Evolutionary conservation across 441 rosid genomes (phyloP).

Genomic region (Mallotus repandus): DNA sequence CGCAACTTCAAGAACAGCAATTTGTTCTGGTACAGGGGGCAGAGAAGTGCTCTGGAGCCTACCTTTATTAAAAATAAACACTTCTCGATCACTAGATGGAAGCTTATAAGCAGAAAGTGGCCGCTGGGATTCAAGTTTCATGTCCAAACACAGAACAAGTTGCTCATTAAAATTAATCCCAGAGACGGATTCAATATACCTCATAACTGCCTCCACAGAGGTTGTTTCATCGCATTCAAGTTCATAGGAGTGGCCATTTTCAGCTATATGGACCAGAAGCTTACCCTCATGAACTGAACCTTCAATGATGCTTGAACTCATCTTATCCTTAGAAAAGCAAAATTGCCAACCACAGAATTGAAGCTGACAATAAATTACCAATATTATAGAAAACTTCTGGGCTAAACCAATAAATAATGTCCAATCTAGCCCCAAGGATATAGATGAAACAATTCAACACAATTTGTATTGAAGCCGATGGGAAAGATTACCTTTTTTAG

Average conservation of each 20-base stretch:
- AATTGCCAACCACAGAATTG: slow-evolving; percentile 35
- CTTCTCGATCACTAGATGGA: slow-evolving; percentile 66
- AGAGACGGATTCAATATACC: slow-evolving; percentile 49
- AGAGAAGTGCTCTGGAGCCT: slow-evolving; percentile 64
- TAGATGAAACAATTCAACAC: neutral
- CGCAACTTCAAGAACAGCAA: slow-evolving; percentile 47
- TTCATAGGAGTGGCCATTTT: slow-evolving; percentile 78
- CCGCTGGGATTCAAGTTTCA: slow-evolving; percentile 86
- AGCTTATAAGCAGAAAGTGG: slow-evolving; percentile 74
- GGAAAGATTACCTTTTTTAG: slow-evolving; percentile 13
- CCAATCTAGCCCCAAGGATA: slow-evolving; percentile 6
- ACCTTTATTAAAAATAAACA: slow-evolving; percentile 74
- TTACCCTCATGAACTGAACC: slow-evolving; percentile 53
- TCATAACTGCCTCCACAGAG: slow-evolving; percentile 73
- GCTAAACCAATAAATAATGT: slow-evolving; percentile 9
- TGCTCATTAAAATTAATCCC: slow-evolving; percentile 71
- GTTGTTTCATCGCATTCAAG: slow-evolving; percentile 67
- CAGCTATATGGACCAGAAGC: slow-evolving; percentile 84
- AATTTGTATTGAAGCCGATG: slow-evolving; percentile 15
- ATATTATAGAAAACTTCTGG: neutral
- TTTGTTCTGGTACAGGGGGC: slow-evolving; percentile 65
- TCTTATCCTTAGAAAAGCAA: slow-evolving; percentile 36
- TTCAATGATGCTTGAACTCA: slow-evolving; percentile 67
- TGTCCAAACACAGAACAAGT: slow-evolving; percentile 74
- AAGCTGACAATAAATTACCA: slow-evolving; percentile 13